Conservation (phyloP, 139 green algal species). For the Micromonas commoda region DNA sequence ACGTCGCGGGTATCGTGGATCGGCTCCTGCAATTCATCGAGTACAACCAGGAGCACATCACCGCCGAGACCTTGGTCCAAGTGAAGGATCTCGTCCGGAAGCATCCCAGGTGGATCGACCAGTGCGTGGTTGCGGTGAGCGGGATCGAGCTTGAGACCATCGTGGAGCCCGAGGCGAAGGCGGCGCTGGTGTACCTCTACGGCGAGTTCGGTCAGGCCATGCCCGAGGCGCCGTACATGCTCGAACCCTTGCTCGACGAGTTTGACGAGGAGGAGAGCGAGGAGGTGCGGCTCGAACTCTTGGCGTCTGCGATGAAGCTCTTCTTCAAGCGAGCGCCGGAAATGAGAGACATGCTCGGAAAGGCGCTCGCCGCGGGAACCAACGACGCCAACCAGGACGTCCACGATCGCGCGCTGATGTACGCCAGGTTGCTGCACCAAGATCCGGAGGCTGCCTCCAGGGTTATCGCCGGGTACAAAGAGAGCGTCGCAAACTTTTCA, state of each 20-base stretch:
- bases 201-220: slow-evolving; percentile 71
- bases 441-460: slow-evolving; percentile 39
- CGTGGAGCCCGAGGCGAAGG: slow-evolving; percentile 57
- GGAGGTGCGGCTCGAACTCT: slow-evolving; percentile 60
- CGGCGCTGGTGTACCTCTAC: slow-evolving; percentile 84
- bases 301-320: slow-evolving; percentile 71
- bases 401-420: slow-evolving; percentile 81
- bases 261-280: slow-evolving; percentile 48
- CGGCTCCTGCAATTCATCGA: slow-evolving; percentile 87
- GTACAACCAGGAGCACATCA: slow-evolving; percentile 50
- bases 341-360: slow-evolving; percentile 36
- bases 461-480: slow-evolving; percentile 32
- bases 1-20: slow-evolving; percentile 82
- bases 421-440: slow-evolving; percentile 74
- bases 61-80: slow-evolving; percentile 54
- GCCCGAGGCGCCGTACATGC: slow-evolving; percentile 77
- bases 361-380: slow-evolving; percentile 27
- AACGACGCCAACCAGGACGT: slow-evolving; percentile 60
- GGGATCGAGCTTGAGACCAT: slow-evolving; percentile 42
- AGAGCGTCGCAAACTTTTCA: slow-evolving; percentile 42
- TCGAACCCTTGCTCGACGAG: slow-evolving; percentile 62
- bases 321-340: slow-evolving; percentile 80
- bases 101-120: slow-evolving; percentile 31
- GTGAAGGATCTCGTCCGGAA: slow-evolving; percentile 40
- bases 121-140: slow-evolving; percentile 30